Evolutionary conservation across 768 basidiomycete species (phyloP), one percentile per base, ranked within the genome.

Genomic region (Termitomyces bulborhizus): DNA sequence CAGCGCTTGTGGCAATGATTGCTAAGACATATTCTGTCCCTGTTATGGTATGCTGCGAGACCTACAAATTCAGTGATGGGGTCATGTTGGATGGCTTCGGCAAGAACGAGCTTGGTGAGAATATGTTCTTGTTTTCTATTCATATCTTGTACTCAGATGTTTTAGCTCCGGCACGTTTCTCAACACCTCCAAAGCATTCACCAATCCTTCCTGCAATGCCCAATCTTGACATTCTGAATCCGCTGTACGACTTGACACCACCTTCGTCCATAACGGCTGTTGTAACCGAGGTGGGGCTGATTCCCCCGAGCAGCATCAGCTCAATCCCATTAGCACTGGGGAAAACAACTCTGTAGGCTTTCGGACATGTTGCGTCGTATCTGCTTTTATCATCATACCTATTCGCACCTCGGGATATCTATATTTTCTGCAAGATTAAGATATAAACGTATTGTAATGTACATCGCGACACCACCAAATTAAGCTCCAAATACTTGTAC

Each of bases 21-120:
- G 91, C 93, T 1, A 92, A 91, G 69, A 83, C 84, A 46, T 82
- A 88, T 63, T 86, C 85, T 24, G 88, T 98, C 0, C 96, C 97
- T 4, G 94, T 98, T 6, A 83, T 99, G 36, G 93, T 97, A 26
- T 98, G 94, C 60, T 97, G 95, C 63, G 97, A 98, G 72, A 99
- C 97, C 4, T 98, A 98, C 75, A 99, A 99, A 69, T 98, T 95
- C 64, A 90, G 90, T 16, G 96, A 98, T 62, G 84, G 84, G 34
- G 87, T 98, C 29, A 86, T 90, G 69, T 76, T 98, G 53, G 97
- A 99, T 68, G 89, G 89, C 18, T 94, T 99, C 62, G 93, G 90
- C 43, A 93, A 91, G 70, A 99, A 99, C 64, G 97, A 99, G 71
- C 75, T 98, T 40, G 97, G 96, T 91, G 61, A 67, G 81, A 46